These are phyloP conservation scores for Boletus barrowsii DNA, from an alignment of 768 basidiomycete genomes.

Conservation along the genomic window DNA sequence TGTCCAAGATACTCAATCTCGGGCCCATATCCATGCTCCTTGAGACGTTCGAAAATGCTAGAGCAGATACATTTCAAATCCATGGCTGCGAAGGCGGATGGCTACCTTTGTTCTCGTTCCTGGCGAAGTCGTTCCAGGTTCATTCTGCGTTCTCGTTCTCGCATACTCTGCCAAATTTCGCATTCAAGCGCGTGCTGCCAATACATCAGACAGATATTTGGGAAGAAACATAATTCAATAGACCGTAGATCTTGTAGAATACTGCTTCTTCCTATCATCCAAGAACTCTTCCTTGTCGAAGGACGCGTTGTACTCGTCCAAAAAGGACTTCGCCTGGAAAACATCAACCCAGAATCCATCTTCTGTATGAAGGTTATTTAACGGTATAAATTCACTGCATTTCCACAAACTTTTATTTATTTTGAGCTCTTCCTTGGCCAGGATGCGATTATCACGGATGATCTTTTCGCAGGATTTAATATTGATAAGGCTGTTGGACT, in stretches of 20 bases:
- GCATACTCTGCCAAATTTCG: not conserved
- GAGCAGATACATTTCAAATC: too few species aligned
- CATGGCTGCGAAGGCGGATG: not conserved
- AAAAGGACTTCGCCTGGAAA: slow-evolving; percentile 6
- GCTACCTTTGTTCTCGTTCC: not conserved
- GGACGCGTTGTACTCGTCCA: slow-evolving; percentile 2
- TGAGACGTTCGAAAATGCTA: slow-evolving; percentile 13
- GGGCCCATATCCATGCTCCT: not conserved
- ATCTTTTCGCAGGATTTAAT: not conserved
- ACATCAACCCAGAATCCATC: not conserved
- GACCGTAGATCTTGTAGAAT: not conserved
- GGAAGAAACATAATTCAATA: not conserved
- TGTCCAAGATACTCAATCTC: not conserved
- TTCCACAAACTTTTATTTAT: not conserved
- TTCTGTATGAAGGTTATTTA: not conserved
- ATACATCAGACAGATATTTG: not conserved
- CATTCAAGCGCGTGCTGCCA: slow-evolving; percentile 7
- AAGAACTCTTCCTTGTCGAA: slow-evolving; percentile 2
- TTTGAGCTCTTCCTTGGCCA: not conserved
- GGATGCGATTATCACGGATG: not conserved
- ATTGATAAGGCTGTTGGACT: not conserved
- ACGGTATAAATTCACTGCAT: not conserved
- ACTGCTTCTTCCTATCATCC: not conserved
- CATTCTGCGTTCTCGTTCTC: not conserved
- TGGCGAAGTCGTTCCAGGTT: not conserved